phyloP scores from a whole-genome alignment of 169 alveolate species.

The Perkinsus olseni region DNA sequence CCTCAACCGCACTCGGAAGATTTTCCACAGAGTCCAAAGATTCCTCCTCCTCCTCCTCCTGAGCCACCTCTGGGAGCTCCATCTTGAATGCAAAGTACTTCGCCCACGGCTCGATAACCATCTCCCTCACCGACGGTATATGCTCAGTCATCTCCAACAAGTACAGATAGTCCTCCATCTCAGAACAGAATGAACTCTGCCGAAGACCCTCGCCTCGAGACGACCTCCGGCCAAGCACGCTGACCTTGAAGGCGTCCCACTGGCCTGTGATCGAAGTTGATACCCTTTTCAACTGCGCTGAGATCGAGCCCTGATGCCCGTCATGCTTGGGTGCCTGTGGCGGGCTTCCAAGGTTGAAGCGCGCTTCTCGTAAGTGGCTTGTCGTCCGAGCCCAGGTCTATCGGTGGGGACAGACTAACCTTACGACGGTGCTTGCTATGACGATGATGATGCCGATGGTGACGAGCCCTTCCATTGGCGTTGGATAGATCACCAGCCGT shows the following conservation, averaged over 20 bases:
- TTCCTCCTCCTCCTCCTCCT: neutral
- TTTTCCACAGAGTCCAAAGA: neutral
- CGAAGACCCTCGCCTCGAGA: neutral
- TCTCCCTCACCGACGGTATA: neutral
- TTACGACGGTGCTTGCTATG: neutral
- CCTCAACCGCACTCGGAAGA: too few species aligned
- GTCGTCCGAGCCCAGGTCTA: neutral
- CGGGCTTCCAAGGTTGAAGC: neutral
- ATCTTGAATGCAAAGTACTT: neutral
- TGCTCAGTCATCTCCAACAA: neutral
- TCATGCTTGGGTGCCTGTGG: neutral
- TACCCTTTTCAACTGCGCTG: neutral
- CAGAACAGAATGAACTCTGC: neutral
- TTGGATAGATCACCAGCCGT: neutral
- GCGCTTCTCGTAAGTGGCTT: neutral
- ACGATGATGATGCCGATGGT: neutral
- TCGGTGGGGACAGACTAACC: neutral
- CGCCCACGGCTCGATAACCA: neutral
- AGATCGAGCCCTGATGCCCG: neutral
- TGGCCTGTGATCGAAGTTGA: neutral
- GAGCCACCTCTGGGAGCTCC: neutral
- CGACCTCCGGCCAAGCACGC: neutral
- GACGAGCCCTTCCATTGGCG: neutral
- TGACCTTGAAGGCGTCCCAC: neutral
- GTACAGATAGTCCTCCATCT: neutral